Base-by-base conservation (phyloP, 371 early-diverging fungal species). In the Mortierella sp. region DNA sequence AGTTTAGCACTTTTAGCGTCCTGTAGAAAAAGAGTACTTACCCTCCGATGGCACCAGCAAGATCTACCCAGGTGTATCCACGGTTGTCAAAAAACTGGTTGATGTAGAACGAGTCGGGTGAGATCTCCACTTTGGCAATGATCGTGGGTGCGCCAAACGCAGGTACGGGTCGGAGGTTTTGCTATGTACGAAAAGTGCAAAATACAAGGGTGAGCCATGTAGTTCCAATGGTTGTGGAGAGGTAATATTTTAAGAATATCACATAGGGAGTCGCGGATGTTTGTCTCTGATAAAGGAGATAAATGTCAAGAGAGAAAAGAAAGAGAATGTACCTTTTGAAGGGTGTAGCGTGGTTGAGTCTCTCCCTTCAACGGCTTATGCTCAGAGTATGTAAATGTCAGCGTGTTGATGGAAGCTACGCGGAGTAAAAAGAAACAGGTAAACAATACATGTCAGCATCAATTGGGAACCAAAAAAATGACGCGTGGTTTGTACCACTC, bases 31-130 rank as follows among this genome's bases (percentile, higher is more conserved):
- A 19, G 19, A 10, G 34, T 16, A 14, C 73, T 47, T 84, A 84
- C 84, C 84, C 84, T 77, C 84, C 84, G 8, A 84, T 8, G 24
- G 84, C 84, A 63, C 78, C 84, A 21, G 72, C 72, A 54, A 84
- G 84, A 26, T 84, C 84, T 10, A 78, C 84, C 84, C 84, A 84
- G 24, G 80, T 75, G 45, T 84, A 84, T 26, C 84, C 80, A 13
- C 68, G 73, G 21, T 72, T 77, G 48, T 84, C 84, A 48, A 72
- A 60, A 34, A 75, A 84, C 54, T 72, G 73, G 9, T 77, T 76
- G 14, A 80, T 80, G 68, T 50, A 77, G 58, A 84, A 84, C 9
- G 80, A 75, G 42, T 84, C 84, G 1, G 84, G 84, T 2, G 80
- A 84, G 24, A 84, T n/a, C 19, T 77, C 38, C 28, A 84, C 34